Evolutionary conservation across 2,329 filamentous ascomycete genomes (phyloP), one percentile per base, ranked within the genome.

Genomic region (Sarocladiaceae sp.): DNA sequence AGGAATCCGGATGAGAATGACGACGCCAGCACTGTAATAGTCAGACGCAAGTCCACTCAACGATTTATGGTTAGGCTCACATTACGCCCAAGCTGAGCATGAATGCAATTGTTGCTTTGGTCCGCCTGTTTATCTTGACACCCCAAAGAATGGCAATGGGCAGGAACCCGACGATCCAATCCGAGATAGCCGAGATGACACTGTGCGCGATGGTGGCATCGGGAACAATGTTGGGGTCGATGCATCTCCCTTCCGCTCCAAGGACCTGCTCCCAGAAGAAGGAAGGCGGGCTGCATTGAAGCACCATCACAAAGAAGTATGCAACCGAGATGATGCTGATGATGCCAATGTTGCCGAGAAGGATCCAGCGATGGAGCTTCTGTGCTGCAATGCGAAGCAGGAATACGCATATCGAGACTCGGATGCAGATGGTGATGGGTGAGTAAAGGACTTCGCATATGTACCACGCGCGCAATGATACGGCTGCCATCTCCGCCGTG

Each of bases 71-170:
- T n/a, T n/a, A n/a, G n/a, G n/a, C n/a, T n/a, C n/a, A 79, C 75
- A 80, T 60, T 54, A 77, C 70, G 12, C 71, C 78, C 64, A 80
- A 71, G 36, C 73, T 69, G 2, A 82, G 60, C 46, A 82, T 69
- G 2, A 71, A 57, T 4, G 69, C 71, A 25, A 81, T 66, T 15
- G 71, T 65, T 5, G 71, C 50, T 57, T 79, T 80, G 3, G 72
- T 75, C 33, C 68, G 66, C 35, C 61, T 61, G 37, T 72, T 73
- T 64, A 81, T 75, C 53, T 75, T 71, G 31, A 80, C 66, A 18
- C 72, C 64, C 73, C 76, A 79, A 0, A 82, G 65, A 35, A 82
- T 70, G 12, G 71, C 70, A 6, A 79, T 67, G 1, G 79, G 78
- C 4, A 82, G 60, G 3, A 77, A 59, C 2, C 73, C 77, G 12